phyloP scores from a whole-genome alignment of 2,329 filamentous ascomycete species.

The Fusarium avenaceum region DNA sequence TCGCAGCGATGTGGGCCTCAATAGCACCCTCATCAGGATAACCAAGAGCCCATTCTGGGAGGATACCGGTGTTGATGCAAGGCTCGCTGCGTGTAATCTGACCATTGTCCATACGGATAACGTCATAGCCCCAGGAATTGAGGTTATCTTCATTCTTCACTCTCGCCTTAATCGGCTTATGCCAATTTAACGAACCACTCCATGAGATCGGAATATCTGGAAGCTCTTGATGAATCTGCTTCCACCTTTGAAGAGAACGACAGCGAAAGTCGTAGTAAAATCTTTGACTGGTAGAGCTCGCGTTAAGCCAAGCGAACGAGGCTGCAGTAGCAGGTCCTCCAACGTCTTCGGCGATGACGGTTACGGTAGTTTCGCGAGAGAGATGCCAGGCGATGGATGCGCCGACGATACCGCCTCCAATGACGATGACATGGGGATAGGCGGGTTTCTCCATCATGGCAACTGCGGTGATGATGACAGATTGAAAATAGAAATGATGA shows the following conservation, averaged over 20 bases:
- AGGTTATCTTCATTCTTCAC: slow-evolving; percentile 2
- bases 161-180: slow-evolving; percentile 13
- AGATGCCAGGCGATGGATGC: slow-evolving; percentile 38
- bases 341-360: slow-evolving; percentile 31
- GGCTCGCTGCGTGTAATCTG: slow-evolving; percentile 8
- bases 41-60: slow-evolving; percentile 16
- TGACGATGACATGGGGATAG: slow-evolving; percentile 20
- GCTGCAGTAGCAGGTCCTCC: slow-evolving; percentile 24
- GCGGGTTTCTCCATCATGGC: background rate
- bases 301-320: slow-evolving; percentile 40
- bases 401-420: slow-evolving; percentile 36
- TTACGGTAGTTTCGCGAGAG: slow-evolving; percentile 17
- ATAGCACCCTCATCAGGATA: slow-evolving; percentile 32
- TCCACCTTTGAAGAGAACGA: slow-evolving; percentile 33
- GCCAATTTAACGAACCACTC: slow-evolving; percentile 39
- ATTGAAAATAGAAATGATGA: no score
- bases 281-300: slow-evolving; percentile 19
- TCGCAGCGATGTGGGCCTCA: slow-evolving; percentile 30
- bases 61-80: background rate
- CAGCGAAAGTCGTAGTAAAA: slow-evolving; percentile 31
- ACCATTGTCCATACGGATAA: background rate
- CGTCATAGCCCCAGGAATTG: slow-evolving; percentile 20
- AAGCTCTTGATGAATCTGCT: slow-evolving; percentile 17
- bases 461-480: no score
- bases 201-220: slow-evolving; percentile 25